phyloP scores from a whole-genome alignment of 495 filamentous ascomycete species.

The Neurospora sp. region DNA sequence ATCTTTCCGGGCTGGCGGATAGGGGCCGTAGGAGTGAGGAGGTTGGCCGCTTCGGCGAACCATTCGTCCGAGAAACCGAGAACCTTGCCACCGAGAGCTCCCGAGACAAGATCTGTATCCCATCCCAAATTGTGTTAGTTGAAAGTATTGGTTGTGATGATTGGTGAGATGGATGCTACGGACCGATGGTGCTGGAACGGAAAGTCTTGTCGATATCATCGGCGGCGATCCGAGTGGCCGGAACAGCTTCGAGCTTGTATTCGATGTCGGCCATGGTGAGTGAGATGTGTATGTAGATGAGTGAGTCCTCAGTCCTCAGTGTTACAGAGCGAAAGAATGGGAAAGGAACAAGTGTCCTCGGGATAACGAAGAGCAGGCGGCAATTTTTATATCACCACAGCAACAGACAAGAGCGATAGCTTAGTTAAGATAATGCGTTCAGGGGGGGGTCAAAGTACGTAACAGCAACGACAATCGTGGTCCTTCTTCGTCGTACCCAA shows the following conservation, averaged over 20 bases:
- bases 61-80: conserved; percentile 77
- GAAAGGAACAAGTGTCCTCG: not conserved
- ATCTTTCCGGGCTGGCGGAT: conserved; percentile 73
- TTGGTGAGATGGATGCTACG: conserved; percentile 11
- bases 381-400: not conserved
- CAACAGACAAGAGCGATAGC: not conserved
- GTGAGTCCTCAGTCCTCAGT: not conserved
- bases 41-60: conserved; percentile 76
- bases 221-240: conserved; percentile 38
- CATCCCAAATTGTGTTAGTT: not conserved
- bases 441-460: not conserved
- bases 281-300: not conserved
- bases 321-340: not conserved
- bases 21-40: conserved; percentile 64
- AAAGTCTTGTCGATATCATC: conserved; percentile 65
- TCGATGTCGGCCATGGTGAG: conserved; percentile 22
- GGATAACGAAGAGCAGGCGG: conserved; percentile 2
- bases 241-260: conserved; percentile 39
- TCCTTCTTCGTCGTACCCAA: not conserved
- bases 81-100: conserved; percentile 60
- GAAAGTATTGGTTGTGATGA: not conserved
- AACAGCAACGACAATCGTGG: not conserved
- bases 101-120: conserved; percentile 63
- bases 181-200: conserved; percentile 58
- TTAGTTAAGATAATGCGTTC: not conserved